Percentiles rank a stretch among this genome's conserved stretches.
Evolutionary conservation across 1,284 basidiomycete genomes (phyloP).

Genomic region (Phylloboletellus chloephorus): DNA sequence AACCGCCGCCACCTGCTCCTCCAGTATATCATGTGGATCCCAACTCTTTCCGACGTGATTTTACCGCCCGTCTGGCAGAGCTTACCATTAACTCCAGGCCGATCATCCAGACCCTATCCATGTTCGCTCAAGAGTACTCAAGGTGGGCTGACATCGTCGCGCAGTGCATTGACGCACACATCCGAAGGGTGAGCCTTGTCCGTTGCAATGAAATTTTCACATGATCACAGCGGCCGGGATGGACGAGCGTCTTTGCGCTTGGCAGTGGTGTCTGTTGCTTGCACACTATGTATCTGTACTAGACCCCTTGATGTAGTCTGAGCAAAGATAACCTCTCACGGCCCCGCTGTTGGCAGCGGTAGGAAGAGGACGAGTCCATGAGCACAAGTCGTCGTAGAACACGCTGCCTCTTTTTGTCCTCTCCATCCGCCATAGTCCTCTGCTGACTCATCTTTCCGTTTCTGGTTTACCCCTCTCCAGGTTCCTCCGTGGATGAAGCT

Average conservation of each 20-base stretch:
- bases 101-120: constrained; percentile 92
- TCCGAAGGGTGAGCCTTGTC: constrained; percentile 73
- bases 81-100: constrained; percentile 95
- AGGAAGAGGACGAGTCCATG: constrained; percentile 31
- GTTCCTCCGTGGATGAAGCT: constrained; percentile 91
- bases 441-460: constrained; percentile 59
- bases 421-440: constrained; percentile 27
- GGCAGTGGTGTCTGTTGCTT: constrained; percentile 26
- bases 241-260: constrained; percentile 24
- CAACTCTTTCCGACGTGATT: constrained; percentile 77
- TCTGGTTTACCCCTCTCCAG: constrained; percentile 43
- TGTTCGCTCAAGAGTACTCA: constrained; percentile 86
- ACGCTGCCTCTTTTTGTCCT: constrained; percentile 21
- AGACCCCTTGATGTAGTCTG: constrained; percentile 35
- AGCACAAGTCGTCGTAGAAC: constrained; percentile 28
- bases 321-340: constrained; percentile 37
- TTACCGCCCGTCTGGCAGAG: constrained; percentile 69
- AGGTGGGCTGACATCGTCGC: constrained; percentile 80
- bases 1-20: constrained; percentile 42
- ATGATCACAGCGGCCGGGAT: constrained; percentile 27
- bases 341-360: constrained; percentile 33
- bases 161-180: constrained; percentile 84
- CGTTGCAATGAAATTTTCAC: constrained; percentile 17
- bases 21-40: constrained; percentile 61
- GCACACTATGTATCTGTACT: constrained; percentile 35